A percentile compares a stretch with the other conserved stretches of the same genome.
phyloP scores from a whole-genome alignment of 345 rosid genomes.

The Linum usitatissimum region DNA sequence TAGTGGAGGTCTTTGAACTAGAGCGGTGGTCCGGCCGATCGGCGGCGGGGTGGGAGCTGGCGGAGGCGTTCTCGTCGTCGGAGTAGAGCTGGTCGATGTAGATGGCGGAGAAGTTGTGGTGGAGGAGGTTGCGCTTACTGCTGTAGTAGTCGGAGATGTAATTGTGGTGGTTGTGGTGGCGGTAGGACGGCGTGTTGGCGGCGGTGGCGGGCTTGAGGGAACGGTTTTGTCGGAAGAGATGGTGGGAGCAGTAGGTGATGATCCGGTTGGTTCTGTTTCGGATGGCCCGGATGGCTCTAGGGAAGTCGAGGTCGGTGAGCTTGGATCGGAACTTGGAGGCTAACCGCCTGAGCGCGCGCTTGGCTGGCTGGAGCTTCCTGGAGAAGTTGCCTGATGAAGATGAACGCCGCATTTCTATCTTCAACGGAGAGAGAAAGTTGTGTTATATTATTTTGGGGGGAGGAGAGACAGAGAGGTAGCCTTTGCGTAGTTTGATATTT shows the following conservation, averaged over 20 bases:
- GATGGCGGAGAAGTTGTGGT: conserved; percentile 20
- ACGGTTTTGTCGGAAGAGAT: conserved; percentile 17
- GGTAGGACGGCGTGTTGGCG: conserved; percentile 14
- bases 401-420: neutral
- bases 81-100: conserved; percentile 42
- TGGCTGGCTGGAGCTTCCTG: conserved; percentile 56
- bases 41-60: neutral
- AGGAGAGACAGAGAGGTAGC: neutral
- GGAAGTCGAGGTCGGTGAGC: conserved; percentile 27
- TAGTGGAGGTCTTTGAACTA: neutral
- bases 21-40: neutral
- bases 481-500: too few relatives aligned
- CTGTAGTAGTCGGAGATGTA: conserved; percentile 20
- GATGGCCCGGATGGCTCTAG: conserved; percentile 26
- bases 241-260: conserved; percentile 33
- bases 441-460: neutral
- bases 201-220: conserved; percentile 27
- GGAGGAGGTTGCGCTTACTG: conserved; percentile 2
- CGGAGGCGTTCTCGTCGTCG: neutral
- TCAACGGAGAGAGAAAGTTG: neutral
- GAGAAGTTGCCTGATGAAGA: conserved; percentile 25
- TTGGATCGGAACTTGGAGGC: conserved; percentile 34
- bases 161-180: conserved; percentile 3
- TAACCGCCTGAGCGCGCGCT: conserved; percentile 50
- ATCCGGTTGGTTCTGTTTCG: conserved; percentile 29